Evolutionary conservation across 441 rosid genomes (phyloP), one percentile per base, ranked within the genome.

Genomic region (Gossypium lobatum): DNA sequence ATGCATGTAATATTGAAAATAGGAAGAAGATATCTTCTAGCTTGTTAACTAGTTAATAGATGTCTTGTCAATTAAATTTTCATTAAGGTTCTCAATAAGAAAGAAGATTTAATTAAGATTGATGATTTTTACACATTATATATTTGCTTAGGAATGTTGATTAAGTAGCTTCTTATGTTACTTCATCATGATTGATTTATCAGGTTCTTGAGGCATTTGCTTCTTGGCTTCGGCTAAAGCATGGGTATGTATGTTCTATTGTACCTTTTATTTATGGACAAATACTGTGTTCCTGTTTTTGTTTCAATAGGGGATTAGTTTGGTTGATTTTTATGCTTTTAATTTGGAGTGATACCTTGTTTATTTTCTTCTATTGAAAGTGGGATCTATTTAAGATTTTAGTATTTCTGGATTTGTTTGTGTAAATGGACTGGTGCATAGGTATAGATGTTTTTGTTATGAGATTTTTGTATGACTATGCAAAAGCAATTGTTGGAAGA

Each of bases 141-240:
- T 42, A 42, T 42, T 42, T 42, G 46, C 46, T 42, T 42, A 42
- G 13, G 13, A 42, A 42, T 42, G 46, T 42, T 42, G 46, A 9
- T 42, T 42, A 42, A 42, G 46, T 42, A 42, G 65, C 68, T 66
- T 73, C 73, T 28, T 73, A 28, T 45, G 57, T 28, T 25, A 4
- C 16, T 75, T 75, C 70, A 18, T 18, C 75, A 61, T 80, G 13
- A 26, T 77, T 73, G 61, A 46, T 76, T 77, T 78, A 63, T 76
- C 89, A 95, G 99, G 99, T 93, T 86, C 98, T 93, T n/a, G 97
- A 96, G 87, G 97, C 99, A 60, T 93, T 93, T 91, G 96, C 94
- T 61, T 91, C 98, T 74, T 96, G 98, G 99, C 94, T 93, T 77
- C 97, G 96, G 74, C 87, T 96, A 59, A 88, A 86, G 83, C 98